Base-by-base conservation (phyloP, 2,329 filamentous ascomycete species). In the Fusarium begoniae region DNA sequence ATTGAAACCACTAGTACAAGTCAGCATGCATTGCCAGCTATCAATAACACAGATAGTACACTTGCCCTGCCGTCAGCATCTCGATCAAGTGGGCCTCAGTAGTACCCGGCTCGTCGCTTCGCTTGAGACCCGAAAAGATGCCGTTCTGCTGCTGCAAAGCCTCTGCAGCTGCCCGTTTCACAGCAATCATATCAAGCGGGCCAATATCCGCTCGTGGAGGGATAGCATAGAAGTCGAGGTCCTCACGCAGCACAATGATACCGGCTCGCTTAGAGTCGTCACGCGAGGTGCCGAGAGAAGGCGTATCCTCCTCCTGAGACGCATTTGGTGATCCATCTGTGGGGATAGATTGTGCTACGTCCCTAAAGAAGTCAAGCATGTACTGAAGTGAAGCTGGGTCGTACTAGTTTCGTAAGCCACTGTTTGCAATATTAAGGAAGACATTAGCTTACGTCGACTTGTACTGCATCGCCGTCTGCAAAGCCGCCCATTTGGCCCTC, bases 51-150 rank as follows among this genome's bases (percentile, higher is more conserved):
- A 37, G n/a, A 15, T 11, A 37, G 28, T 38, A 6, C 51, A 86
- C 92, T 84, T 87, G 98, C 96, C 96, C 96, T 80, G 96, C 96
- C 62, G 96, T 99, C 83, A 99, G 85, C 96, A 99, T 99, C 86
- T 99, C 96, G 79, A 99, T 99, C 44, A 99, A 87, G 86, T 99
- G 96, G 77, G 98, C 96, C 84, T 99, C 96, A 0, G 96, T 99
- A 24, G 96, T 98, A 26, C 96, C 96, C 24, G 94, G 92, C 84
- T 99, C 96, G 77, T 99, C 95, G 79, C 96, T 98, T 81, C 96
- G 94, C 83, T 96, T 93, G 53, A 99, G 85, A 0, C 96, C 96
- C 8, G 95, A 98, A 82, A 99, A 99, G 78, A 99, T 99, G 54
- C 96, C 96, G 77, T 95, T 91, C 82, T 99, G 96, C 80, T 90